phyloP scores from a whole-genome alignment of 2,329 filamentous ascomycete species.

The Neurospora sp. region DNA sequence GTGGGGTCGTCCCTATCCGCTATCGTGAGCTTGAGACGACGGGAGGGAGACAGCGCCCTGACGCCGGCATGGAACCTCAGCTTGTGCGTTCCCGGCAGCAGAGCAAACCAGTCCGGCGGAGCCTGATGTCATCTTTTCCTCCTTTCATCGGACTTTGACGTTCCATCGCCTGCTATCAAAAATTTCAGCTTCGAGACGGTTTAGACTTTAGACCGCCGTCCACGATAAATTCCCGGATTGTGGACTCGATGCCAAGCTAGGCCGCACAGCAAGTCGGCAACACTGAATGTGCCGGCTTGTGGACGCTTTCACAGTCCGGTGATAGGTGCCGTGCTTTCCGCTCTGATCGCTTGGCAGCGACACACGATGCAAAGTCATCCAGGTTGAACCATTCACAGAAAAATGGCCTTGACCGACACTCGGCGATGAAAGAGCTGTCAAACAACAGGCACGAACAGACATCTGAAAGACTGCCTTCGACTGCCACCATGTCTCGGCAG shows the following conservation, averaged over 20 bases:
- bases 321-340: not conserved
- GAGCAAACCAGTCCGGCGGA: not conserved
- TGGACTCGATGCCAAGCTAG: not conserved
- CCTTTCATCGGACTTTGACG: not conserved
- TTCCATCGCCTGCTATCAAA: not conserved
- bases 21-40: not conserved
- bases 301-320: not conserved
- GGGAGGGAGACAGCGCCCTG: not conserved
- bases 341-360: not conserved
- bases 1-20: not conserved
- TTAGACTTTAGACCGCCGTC: not conserved
- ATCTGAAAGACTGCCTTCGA: not conserved
- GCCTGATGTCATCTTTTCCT: not conserved
- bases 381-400: not conserved
- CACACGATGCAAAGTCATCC: not conserved
- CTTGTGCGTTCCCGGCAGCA: not conserved
- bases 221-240: not conserved
- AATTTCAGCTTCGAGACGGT: not conserved
- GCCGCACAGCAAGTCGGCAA: not conserved
- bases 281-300: not conserved
- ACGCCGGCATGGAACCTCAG: not conserved
- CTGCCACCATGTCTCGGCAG: slow-evolving; percentile 21
- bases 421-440: not conserved
- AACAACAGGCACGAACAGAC: not conserved
- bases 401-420: not conserved